Percentiles rank a stretch among this genome's conserved stretches.
These are phyloP conservation scores for Thraustochytrium striatum DNA, from an alignment of 352 stramenopile species.

Conservation along the genomic window DNA sequence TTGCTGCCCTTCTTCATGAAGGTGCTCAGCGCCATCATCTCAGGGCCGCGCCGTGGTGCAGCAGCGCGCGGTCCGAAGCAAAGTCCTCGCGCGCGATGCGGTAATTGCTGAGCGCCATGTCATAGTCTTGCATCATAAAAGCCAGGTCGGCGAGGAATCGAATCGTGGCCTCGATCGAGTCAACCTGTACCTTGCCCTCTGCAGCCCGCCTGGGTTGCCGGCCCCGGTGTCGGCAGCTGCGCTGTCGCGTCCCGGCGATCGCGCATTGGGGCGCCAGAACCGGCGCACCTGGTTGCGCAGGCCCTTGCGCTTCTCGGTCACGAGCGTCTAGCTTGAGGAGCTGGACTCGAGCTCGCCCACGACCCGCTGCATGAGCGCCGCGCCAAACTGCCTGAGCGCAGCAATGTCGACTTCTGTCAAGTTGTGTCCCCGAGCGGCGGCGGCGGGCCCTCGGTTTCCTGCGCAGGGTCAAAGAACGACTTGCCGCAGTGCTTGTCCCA, in stretches of 20 bases:
- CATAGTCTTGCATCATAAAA: constrained; percentile 80
- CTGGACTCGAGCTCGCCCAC: constrained; percentile 66
- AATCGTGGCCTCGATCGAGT: constrained; percentile 81
- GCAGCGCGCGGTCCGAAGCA: constrained; percentile 75
- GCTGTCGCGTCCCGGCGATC: constrained; percentile 57
- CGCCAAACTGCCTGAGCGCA: background rate
- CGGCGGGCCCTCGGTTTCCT: background rate
- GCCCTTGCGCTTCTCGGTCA: constrained; percentile 80
- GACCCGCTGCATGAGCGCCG: constrained; percentile 14
- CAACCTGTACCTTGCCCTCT: constrained; percentile 64
- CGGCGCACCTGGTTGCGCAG: constrained; percentile 81
- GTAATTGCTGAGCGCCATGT: constrained; percentile 80
- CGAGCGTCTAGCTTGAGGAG: constrained; percentile 77
- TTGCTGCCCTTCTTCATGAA: constrained; percentile 70
- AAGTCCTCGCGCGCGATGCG: constrained; percentile 80
- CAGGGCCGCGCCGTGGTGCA: constrained; percentile 73
- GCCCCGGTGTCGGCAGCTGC: constrained; percentile 3
- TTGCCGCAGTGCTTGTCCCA: too few species aligned
- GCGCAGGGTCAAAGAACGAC: too few species aligned
- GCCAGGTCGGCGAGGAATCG: constrained; percentile 76
- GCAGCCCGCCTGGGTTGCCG: background rate
- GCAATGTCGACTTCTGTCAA: constrained; percentile 14
- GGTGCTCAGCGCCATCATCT: constrained; percentile 77
- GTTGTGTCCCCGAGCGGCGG: background rate
- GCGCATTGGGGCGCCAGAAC: constrained; percentile 80